A percentile compares a stretch with the other conserved stretches of the same genome.
These are phyloP conservation scores for Melocanna baccifera DNA, from an alignment of 176 grass and related monocot genomes.

Conservation along the genomic window DNA sequence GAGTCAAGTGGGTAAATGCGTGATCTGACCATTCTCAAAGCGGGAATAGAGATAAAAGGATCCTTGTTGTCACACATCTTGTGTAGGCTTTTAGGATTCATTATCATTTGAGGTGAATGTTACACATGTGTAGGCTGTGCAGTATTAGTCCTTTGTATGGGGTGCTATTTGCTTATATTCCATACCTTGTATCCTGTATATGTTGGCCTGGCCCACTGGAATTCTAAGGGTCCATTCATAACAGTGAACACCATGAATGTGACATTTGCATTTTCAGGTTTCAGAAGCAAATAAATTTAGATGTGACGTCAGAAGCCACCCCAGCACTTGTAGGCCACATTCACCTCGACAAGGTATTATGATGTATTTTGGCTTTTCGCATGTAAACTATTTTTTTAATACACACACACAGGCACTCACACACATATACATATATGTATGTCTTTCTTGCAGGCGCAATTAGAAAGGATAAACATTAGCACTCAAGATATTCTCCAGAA, in stretches of 20 bases:
- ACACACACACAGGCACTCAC: too few species aligned
- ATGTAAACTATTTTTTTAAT: conserved; percentile 16
- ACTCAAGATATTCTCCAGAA: conserved; percentile 59
- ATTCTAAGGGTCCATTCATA: too few species aligned
- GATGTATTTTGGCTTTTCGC: neutral
- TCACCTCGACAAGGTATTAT: conserved; percentile 77
- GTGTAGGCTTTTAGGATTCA: conserved; percentile 2
- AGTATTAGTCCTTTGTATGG: too few species aligned
- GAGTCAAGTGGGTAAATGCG: neutral
- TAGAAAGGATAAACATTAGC: conserved; percentile 64
- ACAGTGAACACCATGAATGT: neutral
- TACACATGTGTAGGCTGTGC: too few species aligned
- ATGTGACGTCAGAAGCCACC: conserved; percentile 47
- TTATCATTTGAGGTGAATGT: neutral
- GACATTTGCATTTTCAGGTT: conserved; percentile 51
- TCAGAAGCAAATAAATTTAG: conserved; percentile 54
- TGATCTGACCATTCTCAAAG: conserved; percentile 9
- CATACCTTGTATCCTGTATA: too few species aligned
- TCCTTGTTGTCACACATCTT: neutral
- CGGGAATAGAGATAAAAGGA: neutral
- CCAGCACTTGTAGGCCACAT: conserved; percentile 81
- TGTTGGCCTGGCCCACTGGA: too few species aligned
- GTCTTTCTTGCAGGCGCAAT: conserved; percentile 49
- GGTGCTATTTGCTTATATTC: too few species aligned
- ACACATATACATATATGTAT: neutral